A percentile compares a stretch with the other conserved stretches of the same genome.
Conservation (phyloP, 73 alveolate species). For the Tetrahymena malaccensis region DNA sequence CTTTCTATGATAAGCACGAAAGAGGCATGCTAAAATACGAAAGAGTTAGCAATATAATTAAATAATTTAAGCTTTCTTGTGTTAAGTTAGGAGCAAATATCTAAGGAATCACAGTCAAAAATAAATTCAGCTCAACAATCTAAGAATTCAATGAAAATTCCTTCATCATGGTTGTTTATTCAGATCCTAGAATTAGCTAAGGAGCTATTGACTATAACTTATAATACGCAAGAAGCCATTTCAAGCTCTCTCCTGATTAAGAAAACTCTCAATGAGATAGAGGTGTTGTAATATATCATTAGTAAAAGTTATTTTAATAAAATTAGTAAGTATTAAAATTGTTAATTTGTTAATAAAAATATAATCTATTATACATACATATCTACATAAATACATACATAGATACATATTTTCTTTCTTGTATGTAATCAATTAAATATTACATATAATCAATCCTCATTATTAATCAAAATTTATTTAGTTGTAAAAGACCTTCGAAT, state of each 20-base stretch:
- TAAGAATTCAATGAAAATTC: conserved; percentile 30
- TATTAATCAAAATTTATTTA: too few relatives aligned
- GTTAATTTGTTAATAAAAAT: too few relatives aligned
- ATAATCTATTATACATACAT: too few relatives aligned
- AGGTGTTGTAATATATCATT: too few relatives aligned
- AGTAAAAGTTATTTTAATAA: too few relatives aligned
- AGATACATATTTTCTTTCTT: too few relatives aligned
- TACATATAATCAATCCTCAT: too few relatives aligned
- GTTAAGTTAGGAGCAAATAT: conserved; percentile 15
- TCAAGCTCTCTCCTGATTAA: not conserved
- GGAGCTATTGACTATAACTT: not conserved
- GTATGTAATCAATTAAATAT: too few relatives aligned
- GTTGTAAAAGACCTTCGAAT: too few relatives aligned
- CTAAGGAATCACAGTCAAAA: conserved; percentile 17
- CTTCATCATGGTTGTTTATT: conserved; percentile 30
- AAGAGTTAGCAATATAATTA: conserved; percentile 25
- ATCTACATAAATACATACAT: too few relatives aligned
- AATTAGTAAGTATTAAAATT: too few relatives aligned
- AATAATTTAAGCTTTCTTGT: conserved; percentile 31
- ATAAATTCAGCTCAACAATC: not conserved
- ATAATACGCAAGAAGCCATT: not conserved
- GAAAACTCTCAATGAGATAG: not conserved
- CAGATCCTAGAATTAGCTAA: conserved; percentile 6
- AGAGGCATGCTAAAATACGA: conserved; percentile 28
- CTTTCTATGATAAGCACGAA: conserved; percentile 23